These are phyloP conservation scores for Alternaria sp. DNA, from an alignment of 2,329 filamentous ascomycete species.

Conservation along the genomic window DNA sequence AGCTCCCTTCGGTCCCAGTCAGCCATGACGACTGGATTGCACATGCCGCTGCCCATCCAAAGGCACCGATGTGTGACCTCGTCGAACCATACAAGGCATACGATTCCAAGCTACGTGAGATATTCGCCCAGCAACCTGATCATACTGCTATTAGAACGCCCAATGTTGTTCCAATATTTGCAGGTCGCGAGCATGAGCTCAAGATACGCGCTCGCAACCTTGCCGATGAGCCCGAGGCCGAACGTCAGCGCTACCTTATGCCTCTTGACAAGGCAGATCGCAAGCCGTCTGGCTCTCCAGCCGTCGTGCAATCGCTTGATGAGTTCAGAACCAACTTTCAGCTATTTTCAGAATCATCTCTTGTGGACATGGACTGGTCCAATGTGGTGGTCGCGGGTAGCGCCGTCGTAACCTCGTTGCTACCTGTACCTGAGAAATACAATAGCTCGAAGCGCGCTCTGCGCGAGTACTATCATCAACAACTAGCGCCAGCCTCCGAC, in stretches of 20 bases:
- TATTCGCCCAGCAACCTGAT: slow-evolving; percentile 73
- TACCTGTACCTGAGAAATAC: slow-evolving; percentile 67
- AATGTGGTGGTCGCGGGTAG: slow-evolving; percentile 85
- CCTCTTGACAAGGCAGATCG: slow-evolving; percentile 68
- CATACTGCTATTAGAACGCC: slow-evolving; percentile 66
- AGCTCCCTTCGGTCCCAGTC: slow-evolving; percentile 51
- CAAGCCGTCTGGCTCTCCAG: slow-evolving; percentile 68
- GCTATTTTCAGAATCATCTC: slow-evolving; percentile 80
- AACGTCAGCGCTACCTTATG: slow-evolving; percentile 75
- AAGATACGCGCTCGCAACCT: slow-evolving; percentile 70
- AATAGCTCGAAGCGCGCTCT: slow-evolving; percentile 52
- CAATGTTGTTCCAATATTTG: slow-evolving; percentile 74
- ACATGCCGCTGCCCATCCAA: slow-evolving; percentile 65
- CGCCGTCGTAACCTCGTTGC: slow-evolving; percentile 78
- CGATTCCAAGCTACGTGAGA: slow-evolving; percentile 70
- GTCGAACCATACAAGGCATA: slow-evolving; percentile 72
- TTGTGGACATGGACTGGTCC: slow-evolving; percentile 79
- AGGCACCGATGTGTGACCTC: slow-evolving; percentile 64
- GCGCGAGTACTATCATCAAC: slow-evolving; percentile 76
- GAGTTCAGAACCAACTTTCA: slow-evolving; percentile 83
- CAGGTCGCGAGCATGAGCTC: slow-evolving; percentile 61
- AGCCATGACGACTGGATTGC: slow-evolving; percentile 54
- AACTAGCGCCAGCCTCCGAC: slow-evolving; percentile 82
- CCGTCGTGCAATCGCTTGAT: slow-evolving; percentile 70
- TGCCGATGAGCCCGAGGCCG: slow-evolving; percentile 64